phyloP scores from a whole-genome alignment of 176 grass and related monocot species.

The Elymus sibiricus region DNA sequence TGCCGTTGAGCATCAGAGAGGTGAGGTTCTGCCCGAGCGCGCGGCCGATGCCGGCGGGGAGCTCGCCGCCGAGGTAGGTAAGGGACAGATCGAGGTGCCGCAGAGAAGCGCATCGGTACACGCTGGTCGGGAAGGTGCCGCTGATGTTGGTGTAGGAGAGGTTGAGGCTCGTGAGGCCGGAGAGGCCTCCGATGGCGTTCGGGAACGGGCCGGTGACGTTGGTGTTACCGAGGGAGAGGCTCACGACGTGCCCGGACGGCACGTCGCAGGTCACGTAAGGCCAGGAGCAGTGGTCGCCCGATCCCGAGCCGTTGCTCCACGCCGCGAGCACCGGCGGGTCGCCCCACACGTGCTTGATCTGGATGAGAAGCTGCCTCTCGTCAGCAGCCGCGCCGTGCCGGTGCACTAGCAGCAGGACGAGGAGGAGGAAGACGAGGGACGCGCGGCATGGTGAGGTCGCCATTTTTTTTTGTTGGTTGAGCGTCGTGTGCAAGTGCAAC shows the following conservation, averaged over 20 bases:
- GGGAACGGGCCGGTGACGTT: conserved; percentile 27
- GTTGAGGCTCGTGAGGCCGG: conserved; percentile 41
- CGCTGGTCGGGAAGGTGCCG: conserved; percentile 23
- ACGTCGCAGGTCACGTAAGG: conserved; percentile 31
- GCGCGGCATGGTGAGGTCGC: not conserved
- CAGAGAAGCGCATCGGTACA: conserved; percentile 43
- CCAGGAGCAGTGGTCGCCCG: conserved; percentile 52
- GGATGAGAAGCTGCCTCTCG: conserved; percentile 44
- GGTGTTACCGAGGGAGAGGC: conserved; percentile 14
- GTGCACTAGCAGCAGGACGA: not conserved
- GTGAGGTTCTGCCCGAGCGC: conserved; percentile 23
- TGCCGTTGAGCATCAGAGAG: conserved; percentile 15
- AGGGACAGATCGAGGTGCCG: conserved; percentile 40
- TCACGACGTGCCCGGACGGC: not conserved
- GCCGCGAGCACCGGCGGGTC: conserved; percentile 37
- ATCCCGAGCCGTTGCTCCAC: conserved; percentile 29
- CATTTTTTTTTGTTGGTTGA: not conserved
- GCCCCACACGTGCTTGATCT: conserved; percentile 57
- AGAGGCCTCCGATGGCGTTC: conserved; percentile 41
- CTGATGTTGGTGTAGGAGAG: conserved; percentile 46
- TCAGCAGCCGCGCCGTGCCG: not conserved
- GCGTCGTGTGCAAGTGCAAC: not conserved
- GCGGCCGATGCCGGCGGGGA: conserved; percentile 42
- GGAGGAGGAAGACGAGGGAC: conserved; percentile 11
- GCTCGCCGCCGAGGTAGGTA: conserved; percentile 39